Evolutionary conservation across 805 yeast genomes (phyloP).

Genomic region (Ogataea ganodermae): DNA sequence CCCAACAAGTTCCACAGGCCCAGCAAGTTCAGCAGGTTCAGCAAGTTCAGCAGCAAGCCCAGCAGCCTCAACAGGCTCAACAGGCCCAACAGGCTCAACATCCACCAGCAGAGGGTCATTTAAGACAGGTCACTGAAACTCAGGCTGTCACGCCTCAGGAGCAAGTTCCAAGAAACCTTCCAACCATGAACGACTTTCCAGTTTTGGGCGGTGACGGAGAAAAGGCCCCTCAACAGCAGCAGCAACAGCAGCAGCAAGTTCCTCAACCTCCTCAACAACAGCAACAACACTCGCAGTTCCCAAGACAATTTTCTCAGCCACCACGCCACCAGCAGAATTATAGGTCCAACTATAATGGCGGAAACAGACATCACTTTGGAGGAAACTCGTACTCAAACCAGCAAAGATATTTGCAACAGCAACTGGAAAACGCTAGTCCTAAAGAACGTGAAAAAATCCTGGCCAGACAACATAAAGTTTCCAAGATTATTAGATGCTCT

Average conservation of each 20-base stretch:
- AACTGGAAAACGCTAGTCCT: conserved; percentile 52
- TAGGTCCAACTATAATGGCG: conserved; percentile 9
- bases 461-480: conserved; percentile 72
- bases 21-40: conserved; percentile 1
- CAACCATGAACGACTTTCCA: conserved; percentile 27
- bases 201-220: conserved; percentile 16
- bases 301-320: conserved; percentile 10
- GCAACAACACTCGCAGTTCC: conserved; percentile 10
- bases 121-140: conserved; percentile 6
- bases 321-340: conserved; percentile 8
- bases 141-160: conserved; percentile 13
- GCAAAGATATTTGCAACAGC: conserved; percentile 34
- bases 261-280: conserved; percentile 8
- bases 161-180: conserved; percentile 25
- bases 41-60: conserved; percentile 12
- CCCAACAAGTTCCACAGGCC: conserved; percentile 14
- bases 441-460: conserved; percentile 72
- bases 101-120: conserved; percentile 16
- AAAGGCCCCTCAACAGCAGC: conserved; percentile 10
- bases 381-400: conserved; percentile 13
- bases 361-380: conserved; percentile 13
- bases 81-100: conserved; percentile 17
- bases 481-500: conserved; percentile 74
- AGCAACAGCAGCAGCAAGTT: conserved; percentile 11
- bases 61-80: conserved; percentile 18